Base-by-base conservation (phyloP, 306 rosid genomes). In the Pyrus betulifolia region DNA sequence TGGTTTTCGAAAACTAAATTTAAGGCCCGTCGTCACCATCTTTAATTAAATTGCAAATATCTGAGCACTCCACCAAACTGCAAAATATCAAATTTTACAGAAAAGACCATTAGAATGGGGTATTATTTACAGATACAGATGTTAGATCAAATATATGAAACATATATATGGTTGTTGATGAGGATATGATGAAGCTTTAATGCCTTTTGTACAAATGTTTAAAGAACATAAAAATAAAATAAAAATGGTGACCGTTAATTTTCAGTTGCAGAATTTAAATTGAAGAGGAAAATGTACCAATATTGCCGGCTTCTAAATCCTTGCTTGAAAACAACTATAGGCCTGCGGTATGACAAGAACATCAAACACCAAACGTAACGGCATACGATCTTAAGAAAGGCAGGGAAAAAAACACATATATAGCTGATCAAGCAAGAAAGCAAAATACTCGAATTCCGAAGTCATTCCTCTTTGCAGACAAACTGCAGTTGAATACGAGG, bases 1-100 rank as follows among this genome's bases (percentile, higher is more conserved):
- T 42, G 22, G 11, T 57, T 6, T 12, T 13, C 6, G 25, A 14
- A 14, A 61, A 28, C 3, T 23, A n/a, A 63, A 21, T 15, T 59
- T 6, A 91, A 64, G 89, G 93, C 42, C 89, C 91, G 74, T 87
- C 87, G 8, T 86, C 93, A 61, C 80, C 82, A 33, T 87, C 92
- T 54, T 84, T 84, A n/a, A 89, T 89, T 83, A 95, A 87, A 76
- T 92, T 92, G 76, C 97, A 95, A 5, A 95, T 89, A 73, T 95
- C 96, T 35, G 98, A 92, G 73, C 98, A 95, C 78, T 95, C 98
- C 83, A 89, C 98, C 89, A 95, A 84, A 83, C 98, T 90, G 97
- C 85, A 79, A 35, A 23, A 35, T 33, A 65, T 33, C 69, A 22
- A 65, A 65, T 65, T 65, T 64, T 12, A 17, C 10, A 62, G 3